Conservation (phyloP, 371 early-diverging fungal genomes). For the Mortierella sp. region DNA sequence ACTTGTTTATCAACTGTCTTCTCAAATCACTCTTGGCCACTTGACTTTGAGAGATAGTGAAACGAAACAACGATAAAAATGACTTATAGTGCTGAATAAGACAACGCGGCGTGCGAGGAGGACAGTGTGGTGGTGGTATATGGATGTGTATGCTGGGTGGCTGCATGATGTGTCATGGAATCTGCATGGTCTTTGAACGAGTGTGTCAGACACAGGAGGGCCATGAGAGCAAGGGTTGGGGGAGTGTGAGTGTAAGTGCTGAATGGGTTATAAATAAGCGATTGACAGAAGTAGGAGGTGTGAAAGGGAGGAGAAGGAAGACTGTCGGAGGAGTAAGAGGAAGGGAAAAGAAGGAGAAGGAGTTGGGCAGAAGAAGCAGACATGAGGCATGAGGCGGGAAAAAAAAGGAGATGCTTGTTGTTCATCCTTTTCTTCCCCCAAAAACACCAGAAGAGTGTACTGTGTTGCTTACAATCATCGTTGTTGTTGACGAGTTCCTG, state of each 20-base stretch:
- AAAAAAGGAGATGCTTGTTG: constrained; percentile 14
- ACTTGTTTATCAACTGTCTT: not conserved
- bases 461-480: not conserved
- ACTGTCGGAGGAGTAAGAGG: not conserved
- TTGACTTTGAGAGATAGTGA: no score
- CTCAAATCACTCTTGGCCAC: not conserved
- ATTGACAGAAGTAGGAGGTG: constrained; percentile 8
- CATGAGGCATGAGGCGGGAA: not conserved
- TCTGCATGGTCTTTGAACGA: not conserved
- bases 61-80: not conserved
- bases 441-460: not conserved
- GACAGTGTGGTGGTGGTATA: not conserved
- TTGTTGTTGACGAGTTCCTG: constrained; percentile 2
- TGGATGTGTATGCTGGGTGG: not conserved
- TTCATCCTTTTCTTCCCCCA: not conserved
- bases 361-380: constrained; percentile 1
- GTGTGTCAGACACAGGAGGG: not conserved
- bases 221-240: constrained; percentile 6
- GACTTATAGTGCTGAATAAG: no score
- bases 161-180: not conserved
- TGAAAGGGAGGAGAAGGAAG: constrained; percentile 5
- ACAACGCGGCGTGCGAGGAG: no score
- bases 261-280: constrained; percentile 6
- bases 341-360: not conserved
- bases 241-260: not conserved